phyloP scores from a whole-genome alignment of 305 asterid genomes.

The Fraxinus ornus region DNA sequence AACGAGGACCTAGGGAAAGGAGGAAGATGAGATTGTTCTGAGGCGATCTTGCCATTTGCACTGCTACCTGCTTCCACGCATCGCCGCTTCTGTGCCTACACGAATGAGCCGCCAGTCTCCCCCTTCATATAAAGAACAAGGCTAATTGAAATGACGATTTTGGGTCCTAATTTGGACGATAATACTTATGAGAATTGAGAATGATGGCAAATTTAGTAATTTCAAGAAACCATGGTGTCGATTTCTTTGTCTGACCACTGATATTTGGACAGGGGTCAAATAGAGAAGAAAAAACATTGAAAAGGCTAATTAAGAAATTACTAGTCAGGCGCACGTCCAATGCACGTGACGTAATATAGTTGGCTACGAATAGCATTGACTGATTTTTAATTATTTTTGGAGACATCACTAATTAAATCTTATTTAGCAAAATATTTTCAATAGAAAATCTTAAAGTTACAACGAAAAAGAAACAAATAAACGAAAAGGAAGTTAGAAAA shows the following conservation, averaged over 20 bases:
- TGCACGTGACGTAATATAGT: too few relatives aligned
- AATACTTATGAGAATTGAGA: background rate
- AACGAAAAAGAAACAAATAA: too few relatives aligned
- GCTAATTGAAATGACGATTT: background rate
- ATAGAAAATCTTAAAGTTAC: too few relatives aligned
- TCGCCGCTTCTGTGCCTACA: conserved; percentile 42
- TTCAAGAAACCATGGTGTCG: background rate
- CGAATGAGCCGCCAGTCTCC: conserved; percentile 23
- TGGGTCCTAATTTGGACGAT: background rate
- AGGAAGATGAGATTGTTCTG: conserved; percentile 34
- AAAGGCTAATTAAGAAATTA: background rate
- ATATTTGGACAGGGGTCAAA: background rate
- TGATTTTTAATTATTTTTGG: too few relatives aligned
- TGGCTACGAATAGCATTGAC: too few relatives aligned
- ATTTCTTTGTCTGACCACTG: background rate
- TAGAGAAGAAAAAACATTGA: background rate
- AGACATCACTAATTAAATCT: too few relatives aligned
- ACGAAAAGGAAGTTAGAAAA: too few relatives aligned
- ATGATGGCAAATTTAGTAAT: background rate
- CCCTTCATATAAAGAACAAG: background rate
- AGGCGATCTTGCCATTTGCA: conserved; percentile 49
- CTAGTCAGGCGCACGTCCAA: too few relatives aligned
- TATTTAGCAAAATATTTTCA: too few relatives aligned
- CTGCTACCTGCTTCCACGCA: conserved; percentile 53
- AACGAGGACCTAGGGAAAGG: conserved; percentile 16